These are phyloP conservation scores for Cyclotella atomus DNA, from an alignment of 108 stramenopile species.

Conservation along the genomic window DNA sequence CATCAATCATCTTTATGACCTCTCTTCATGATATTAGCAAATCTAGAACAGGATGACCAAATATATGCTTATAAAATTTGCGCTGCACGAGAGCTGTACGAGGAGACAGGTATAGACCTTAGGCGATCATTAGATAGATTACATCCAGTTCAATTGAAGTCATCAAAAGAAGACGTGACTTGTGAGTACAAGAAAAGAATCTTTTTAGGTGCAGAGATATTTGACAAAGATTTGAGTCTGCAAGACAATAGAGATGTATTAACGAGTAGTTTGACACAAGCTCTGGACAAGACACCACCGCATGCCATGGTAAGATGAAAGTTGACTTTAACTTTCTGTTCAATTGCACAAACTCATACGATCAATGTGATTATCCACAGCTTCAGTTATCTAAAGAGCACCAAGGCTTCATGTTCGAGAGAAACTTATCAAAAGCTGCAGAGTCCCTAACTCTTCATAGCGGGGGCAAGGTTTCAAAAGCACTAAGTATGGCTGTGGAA, in stretches of 20 bases:
- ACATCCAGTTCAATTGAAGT: constrained; percentile 44
- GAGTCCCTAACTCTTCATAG: constrained; percentile 63
- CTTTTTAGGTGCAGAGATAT: constrained; percentile 56
- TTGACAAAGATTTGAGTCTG: constrained; percentile 44
- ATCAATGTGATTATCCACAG: no score
- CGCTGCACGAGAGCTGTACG: constrained; percentile 77
- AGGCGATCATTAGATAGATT: constrained; percentile 57
- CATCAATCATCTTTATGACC: no score
- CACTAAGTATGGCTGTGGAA: constrained; percentile 64
- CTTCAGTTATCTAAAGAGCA: constrained; percentile 80
- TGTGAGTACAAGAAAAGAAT: constrained; percentile 63
- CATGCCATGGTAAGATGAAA: constrained; percentile 11
- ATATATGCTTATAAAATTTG: constrained; percentile 64
- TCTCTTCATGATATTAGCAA: no score
- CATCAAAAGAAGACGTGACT: background rate
- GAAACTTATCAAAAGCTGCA: constrained; percentile 49
- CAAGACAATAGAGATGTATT: background rate
- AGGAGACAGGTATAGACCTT: constrained; percentile 85
- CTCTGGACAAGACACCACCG: constrained; percentile 28
- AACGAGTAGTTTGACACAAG: constrained; percentile 5
- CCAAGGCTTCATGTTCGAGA: constrained; percentile 80
- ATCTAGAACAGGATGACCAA: constrained; percentile 30
- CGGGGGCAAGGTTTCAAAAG: constrained; percentile 74
- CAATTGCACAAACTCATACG: no score
- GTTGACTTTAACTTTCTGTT: no score